Conservation (phyloP, 2,329 filamentous ascomycete genomes). For the Penicillium freii region DNA sequence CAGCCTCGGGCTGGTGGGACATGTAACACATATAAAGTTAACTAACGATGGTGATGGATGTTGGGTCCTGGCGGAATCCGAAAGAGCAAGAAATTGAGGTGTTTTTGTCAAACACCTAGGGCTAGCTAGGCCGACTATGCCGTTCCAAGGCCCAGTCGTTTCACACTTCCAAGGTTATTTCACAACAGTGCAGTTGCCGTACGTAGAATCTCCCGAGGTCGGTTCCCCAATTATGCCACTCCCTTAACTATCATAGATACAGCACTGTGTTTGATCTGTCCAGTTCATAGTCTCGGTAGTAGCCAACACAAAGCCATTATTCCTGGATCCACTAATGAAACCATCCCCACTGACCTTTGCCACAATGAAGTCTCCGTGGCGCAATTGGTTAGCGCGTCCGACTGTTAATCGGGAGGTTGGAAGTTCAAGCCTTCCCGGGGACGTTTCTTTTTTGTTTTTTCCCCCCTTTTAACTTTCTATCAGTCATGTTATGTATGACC, state of each 20-base stretch:
- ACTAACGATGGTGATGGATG: too few species aligned
- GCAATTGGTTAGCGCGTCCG: conserved; percentile 39
- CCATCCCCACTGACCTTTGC: background rate
- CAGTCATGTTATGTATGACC: background rate
- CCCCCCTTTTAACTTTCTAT: background rate
- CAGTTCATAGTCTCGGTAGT: background rate
- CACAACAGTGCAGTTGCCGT: too few species aligned
- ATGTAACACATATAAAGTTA: too few species aligned
- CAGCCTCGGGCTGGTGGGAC: too few species aligned
- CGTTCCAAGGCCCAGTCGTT: too few species aligned
- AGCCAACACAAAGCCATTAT: background rate
- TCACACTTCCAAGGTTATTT: too few species aligned
- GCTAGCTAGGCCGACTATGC: too few species aligned
- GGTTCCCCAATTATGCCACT: too few species aligned
- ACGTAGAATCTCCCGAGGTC: too few species aligned
- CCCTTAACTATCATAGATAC: background rate
- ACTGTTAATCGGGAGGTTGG: conserved; percentile 41
- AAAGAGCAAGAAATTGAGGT: too few species aligned
- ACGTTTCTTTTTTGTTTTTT: conserved; percentile 23
- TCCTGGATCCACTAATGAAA: background rate
- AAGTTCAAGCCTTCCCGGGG: conserved; percentile 44
- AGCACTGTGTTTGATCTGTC: background rate
- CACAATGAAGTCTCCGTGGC: conserved; percentile 28
- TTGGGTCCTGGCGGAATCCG: too few species aligned
- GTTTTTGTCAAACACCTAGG: too few species aligned